phyloP scores from a whole-genome alignment of 345 rosid species.

The Excoecaria agallocha region DNA sequence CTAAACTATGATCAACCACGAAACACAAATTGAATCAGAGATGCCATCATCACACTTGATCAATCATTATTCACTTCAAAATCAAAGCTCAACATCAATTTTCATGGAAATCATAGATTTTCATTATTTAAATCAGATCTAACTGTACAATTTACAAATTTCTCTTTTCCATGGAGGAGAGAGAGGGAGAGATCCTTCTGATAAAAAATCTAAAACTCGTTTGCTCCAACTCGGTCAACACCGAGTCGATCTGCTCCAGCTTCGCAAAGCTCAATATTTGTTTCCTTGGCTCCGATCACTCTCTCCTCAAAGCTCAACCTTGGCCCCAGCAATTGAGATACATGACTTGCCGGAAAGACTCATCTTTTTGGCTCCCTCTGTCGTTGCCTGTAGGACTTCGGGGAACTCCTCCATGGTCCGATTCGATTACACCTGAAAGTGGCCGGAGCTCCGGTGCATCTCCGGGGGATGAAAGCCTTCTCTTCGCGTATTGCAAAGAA shows the following conservation, averaged over 20 bases:
- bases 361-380: constrained; percentile 45
- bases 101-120: not conserved
- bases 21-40: no score
- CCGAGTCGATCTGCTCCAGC: not conserved
- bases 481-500: constrained; percentile 48
- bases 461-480: constrained; percentile 30
- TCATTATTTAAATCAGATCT: not conserved
- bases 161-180: not conserved
- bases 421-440: constrained; percentile 36
- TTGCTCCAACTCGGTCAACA: not conserved
- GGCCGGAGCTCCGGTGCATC: constrained; percentile 55
- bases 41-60: no score
- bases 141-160: constrained; percentile 3
- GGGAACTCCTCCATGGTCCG: constrained; percentile 36
- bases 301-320: constrained; percentile 21
- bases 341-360: constrained; percentile 76
- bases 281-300: not conserved
- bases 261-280: not conserved
- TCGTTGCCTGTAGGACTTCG: constrained; percentile 16
- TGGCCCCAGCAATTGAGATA: constrained; percentile 92
- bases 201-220: not conserved
- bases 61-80: no score
- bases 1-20: no score
- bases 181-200: not conserved
- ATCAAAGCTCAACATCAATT: no score